Percentiles rank a stretch among this genome's conserved stretches.
These are phyloP conservation scores for Cutaneotrichosporon sp. DNA, from an alignment of 1,284 basidiomycete genomes.

Conservation along the genomic window DNA sequence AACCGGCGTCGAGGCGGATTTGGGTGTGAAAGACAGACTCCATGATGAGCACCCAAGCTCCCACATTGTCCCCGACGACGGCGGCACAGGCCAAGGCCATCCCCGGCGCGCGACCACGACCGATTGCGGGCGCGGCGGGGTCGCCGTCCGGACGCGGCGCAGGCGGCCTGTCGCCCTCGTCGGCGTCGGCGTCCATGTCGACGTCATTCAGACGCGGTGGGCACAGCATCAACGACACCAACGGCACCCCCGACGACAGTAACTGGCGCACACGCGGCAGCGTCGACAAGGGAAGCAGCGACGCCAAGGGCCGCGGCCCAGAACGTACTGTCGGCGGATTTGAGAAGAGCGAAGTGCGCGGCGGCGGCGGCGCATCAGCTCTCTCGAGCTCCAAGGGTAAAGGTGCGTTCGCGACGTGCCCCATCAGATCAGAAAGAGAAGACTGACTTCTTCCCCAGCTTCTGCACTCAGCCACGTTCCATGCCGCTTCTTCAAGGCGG, in stretches of 20 bases:
- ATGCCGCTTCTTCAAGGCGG: slow-evolving; percentile 95
- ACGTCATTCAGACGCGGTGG: slow-evolving; percentile 11
- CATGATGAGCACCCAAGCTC: neutral
- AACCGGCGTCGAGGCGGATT: too few species aligned
- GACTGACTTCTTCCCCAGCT: neutral
- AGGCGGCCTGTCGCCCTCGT: slow-evolving; percentile 1
- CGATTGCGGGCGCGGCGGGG: slow-evolving; percentile 22
- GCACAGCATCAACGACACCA: slow-evolving; percentile 8
- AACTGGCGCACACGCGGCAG: slow-evolving; percentile 25
- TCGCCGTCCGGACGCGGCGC: slow-evolving; percentile 5
- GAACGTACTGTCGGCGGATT: slow-evolving; percentile 35
- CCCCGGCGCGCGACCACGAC: slow-evolving; percentile 32
- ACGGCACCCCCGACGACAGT: slow-evolving; percentile 19
- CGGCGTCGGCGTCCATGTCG: slow-evolving; percentile 1
- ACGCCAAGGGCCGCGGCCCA: slow-evolving; percentile 17
- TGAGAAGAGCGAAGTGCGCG: slow-evolving; percentile 31
- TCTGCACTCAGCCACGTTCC: slow-evolving; percentile 79
- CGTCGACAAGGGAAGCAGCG: slow-evolving; percentile 4
- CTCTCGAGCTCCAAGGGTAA: slow-evolving; percentile 19
- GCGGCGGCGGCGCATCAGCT: slow-evolving; percentile 7
- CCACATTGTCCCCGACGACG: neutral
- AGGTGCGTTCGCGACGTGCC: neutral
- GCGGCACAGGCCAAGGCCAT: slow-evolving; percentile 24
- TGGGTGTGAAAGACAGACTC: too few species aligned
- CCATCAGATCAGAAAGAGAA: too few species aligned